phyloP scores from a whole-genome alignment of 75 land plant species.

The Chamaecyparis obtusa region DNA sequence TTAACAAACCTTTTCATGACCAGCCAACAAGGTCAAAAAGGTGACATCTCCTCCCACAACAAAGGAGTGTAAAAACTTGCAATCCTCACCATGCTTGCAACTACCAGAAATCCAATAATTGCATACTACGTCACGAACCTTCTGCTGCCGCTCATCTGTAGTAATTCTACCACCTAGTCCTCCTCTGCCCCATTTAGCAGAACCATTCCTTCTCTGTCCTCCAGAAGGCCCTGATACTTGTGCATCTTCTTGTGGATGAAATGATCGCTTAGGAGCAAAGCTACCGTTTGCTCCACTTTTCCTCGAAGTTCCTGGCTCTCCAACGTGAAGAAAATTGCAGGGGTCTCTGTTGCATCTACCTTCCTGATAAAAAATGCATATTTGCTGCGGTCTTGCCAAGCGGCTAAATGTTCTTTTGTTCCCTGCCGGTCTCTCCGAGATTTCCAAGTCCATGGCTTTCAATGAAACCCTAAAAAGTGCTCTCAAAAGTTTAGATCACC shows the following conservation, averaged over 20 bases:
- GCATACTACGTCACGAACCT: constrained; percentile 48
- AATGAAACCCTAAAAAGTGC: background rate
- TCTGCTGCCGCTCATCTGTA: constrained; percentile 7
- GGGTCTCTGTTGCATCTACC: constrained; percentile 76
- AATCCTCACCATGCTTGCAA: constrained; percentile 70
- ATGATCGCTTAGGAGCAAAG: constrained; percentile 7
- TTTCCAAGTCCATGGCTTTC: constrained; percentile 26
- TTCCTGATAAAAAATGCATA: constrained; percentile 70
- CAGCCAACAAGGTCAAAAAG: constrained; percentile 65
- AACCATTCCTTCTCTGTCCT: constrained; percentile 8
- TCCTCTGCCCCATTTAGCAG: constrained; percentile 37
- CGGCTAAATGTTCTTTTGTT: constrained; percentile 15
- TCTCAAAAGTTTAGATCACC: background rate
- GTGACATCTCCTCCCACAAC: constrained; percentile 51
- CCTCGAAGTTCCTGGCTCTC: constrained; percentile 21
- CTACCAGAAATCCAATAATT: constrained; percentile 65
- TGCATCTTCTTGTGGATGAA: background rate
- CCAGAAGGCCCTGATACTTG: constrained; percentile 12
- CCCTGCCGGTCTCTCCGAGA: constrained; percentile 10
- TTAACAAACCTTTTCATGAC: constrained; percentile 76
- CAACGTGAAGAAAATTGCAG: constrained; percentile 67
- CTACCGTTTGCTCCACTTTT: background rate
- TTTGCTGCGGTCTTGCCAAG: constrained; percentile 22
- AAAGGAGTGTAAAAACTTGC: constrained; percentile 80
- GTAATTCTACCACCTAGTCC: constrained; percentile 13